These are phyloP conservation scores for Aaosphaeria pasadenensis DNA, from an alignment of 2,329 filamentous ascomycete species.

Conservation along the genomic window DNA sequence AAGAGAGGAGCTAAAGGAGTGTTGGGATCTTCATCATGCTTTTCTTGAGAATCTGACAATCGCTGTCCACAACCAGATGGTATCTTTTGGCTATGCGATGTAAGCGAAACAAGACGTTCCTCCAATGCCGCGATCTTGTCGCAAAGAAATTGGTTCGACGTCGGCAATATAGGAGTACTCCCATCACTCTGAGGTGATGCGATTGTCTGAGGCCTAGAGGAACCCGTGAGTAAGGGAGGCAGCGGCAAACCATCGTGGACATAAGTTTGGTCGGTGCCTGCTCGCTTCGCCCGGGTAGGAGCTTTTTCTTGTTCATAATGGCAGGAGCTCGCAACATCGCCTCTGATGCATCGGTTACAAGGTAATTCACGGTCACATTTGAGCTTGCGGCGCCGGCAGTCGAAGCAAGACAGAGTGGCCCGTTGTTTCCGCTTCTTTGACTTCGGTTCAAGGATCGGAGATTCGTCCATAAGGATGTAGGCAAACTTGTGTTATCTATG, in stretches of 20 bases:
- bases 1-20: conserved; percentile 26
- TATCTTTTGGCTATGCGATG: neutral
- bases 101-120: neutral
- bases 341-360: conserved; percentile 39
- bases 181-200: neutral
- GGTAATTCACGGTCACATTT: conserved; percentile 41
- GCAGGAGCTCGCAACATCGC: conserved; percentile 35
- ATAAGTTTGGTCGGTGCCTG: neutral
- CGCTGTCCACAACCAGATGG: neutral
- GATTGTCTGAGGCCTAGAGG: neutral
- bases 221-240: neutral
- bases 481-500: too few relatives aligned
- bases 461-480: neutral
- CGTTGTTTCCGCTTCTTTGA: conserved; percentile 15
- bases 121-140: neutral
- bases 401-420: conserved; percentile 41
- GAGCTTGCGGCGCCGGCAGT: conserved; percentile 41
- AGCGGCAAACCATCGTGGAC: neutral
- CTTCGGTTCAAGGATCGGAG: neutral
- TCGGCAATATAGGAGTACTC: neutral
- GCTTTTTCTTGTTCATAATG: conserved; percentile 18
- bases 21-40: neutral
- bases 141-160: neutral
- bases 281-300: too few relatives aligned
- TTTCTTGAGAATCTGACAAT: neutral